Evolutionary conservation across 192 early-diverging fungal genomes (phyloP), one percentile per base, ranked within the genome.

Genomic region (Coemansia sp.): DNA sequence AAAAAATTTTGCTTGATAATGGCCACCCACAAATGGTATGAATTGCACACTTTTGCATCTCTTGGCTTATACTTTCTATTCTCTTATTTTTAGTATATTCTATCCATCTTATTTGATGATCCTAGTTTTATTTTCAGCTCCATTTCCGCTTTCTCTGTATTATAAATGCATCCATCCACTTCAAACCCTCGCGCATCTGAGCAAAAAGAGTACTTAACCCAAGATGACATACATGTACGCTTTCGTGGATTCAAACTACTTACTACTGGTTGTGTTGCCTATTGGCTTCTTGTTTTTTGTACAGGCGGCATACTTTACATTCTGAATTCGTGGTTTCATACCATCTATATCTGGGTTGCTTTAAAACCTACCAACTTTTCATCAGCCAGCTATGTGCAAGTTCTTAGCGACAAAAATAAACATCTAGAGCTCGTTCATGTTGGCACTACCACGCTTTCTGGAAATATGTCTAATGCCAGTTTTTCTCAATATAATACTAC

Each of bases 281-380:
- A 75, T 60, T 81, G 73, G 70, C 0, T 33, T 3, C 61, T 75
- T 16, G 70, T 70, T 30, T 53, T 53, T 8, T 67, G 42, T 20
- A 70, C 70, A 0, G 73, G 49, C 7, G 79, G 79, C 8, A 13
- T 63, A 1, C 35, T 72, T 3, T 70, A 70, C 43, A 43, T 81
- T 0, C 10, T 68, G 3, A 57, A 64, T 18, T 52, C 35, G 18
- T 81, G 79, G 79, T 61, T 67, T 26, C 63, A 68, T 20, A 43
- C 35, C 3, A 43, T 75, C 13, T 72, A 67, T 16, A 39, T 68
- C 20, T 23, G 61, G 42, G 0, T 75, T 25, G 37, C 67, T 28
- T 33, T 70, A 12, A 52, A 25, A n/a, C 40, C 56, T 10, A 31
- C 35, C 0, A 25, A 39, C 6, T 39, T 81, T 25, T 51, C 37